Conservation (phyloP, 1,284 basidiomycete species). For the Amylostereum chailletii region DNA sequence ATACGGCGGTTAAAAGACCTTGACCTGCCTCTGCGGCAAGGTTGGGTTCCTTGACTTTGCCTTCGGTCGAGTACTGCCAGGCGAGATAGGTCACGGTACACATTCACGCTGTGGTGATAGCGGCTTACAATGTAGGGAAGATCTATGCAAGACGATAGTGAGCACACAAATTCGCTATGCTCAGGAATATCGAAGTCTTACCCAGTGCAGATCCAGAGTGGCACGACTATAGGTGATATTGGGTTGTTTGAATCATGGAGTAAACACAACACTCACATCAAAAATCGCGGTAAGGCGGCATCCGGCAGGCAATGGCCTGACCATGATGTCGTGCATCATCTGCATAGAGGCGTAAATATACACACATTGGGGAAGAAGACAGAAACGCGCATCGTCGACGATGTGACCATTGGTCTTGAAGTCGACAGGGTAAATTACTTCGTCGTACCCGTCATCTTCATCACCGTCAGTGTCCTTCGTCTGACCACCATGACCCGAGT, state of each 20-base stretch:
- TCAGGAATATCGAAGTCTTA: constrained; percentile 12
- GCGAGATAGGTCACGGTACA: background rate
- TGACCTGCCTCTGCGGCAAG: constrained; percentile 71
- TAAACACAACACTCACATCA: constrained; percentile 43
- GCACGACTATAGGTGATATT: constrained; percentile 27
- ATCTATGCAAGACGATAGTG: constrained; percentile 18
- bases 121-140: constrained; percentile 27
- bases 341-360: constrained; percentile 18
- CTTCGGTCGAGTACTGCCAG: constrained; percentile 79
- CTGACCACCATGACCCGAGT: constrained; percentile 80
- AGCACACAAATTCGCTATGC: background rate
- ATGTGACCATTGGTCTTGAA: constrained; percentile 65
- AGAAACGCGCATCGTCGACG: constrained; percentile 62
- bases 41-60: constrained; percentile 90
- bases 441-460: constrained; percentile 57
- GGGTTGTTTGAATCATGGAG: constrained; percentile 25
- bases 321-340: constrained; percentile 68
- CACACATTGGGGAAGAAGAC: background rate
- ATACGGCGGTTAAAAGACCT: constrained; percentile 60
- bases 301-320: constrained; percentile 69
- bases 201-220: constrained; percentile 37
- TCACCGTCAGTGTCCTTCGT: constrained; percentile 69
- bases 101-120: background rate
- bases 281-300: constrained; percentile 86
- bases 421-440: constrained; percentile 85